Evolutionary conservation across 2,329 filamentous ascomycete species (phyloP).

Genomic region (Chaetomium globosum): DNA sequence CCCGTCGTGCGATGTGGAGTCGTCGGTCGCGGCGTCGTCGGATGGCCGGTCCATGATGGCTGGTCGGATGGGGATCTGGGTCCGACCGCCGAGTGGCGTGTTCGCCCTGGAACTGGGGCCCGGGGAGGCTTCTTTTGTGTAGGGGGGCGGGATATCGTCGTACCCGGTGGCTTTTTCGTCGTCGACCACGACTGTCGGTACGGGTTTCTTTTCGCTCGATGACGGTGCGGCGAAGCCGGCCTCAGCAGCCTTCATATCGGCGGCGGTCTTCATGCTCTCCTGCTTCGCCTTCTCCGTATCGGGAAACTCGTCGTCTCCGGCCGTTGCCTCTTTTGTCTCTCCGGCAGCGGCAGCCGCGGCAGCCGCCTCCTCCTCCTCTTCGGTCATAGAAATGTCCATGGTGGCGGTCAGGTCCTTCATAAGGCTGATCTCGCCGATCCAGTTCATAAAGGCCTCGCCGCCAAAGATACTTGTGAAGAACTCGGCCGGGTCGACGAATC

Average conservation of each 20-base stretch:
- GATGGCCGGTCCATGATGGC: conserved; percentile 83
- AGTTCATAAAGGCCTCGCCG: conserved; percentile 91
- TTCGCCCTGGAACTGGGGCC: conserved; percentile 45
- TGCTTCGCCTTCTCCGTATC: conserved; percentile 60
- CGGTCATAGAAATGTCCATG: conserved; percentile 94
- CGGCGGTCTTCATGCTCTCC: conserved; percentile 50
- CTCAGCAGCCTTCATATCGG: conserved; percentile 39
- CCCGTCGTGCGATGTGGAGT: conserved; percentile 64
- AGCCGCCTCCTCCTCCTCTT: conserved; percentile 49
- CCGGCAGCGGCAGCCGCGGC: conserved; percentile 43
- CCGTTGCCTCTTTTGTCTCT: conserved; percentile 18
- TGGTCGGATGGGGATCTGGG: conserved; percentile 72
- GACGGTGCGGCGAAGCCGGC: conserved; percentile 38
- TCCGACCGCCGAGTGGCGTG: conserved; percentile 44
- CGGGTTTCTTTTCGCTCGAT: conserved; percentile 38
- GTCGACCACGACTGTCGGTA: conserved; percentile 48
- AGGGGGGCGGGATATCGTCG: conserved; percentile 25
- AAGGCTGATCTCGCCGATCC: conserved; percentile 96
- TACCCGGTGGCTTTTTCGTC: conserved; percentile 39
- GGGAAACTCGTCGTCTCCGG: conserved; percentile 54
- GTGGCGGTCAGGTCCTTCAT: conserved; percentile 98
- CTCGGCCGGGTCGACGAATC: conserved; percentile 93
- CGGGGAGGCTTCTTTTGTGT: conserved; percentile 42
- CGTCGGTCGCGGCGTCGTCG: conserved; percentile 72
- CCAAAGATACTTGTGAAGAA: conserved; percentile 99